Percentiles rank a stretch among this genome's conserved stretches.
Evolutionary conservation across 1,139 yeast species (phyloP).

Genomic region (Debaryomyces fabryi): DNA sequence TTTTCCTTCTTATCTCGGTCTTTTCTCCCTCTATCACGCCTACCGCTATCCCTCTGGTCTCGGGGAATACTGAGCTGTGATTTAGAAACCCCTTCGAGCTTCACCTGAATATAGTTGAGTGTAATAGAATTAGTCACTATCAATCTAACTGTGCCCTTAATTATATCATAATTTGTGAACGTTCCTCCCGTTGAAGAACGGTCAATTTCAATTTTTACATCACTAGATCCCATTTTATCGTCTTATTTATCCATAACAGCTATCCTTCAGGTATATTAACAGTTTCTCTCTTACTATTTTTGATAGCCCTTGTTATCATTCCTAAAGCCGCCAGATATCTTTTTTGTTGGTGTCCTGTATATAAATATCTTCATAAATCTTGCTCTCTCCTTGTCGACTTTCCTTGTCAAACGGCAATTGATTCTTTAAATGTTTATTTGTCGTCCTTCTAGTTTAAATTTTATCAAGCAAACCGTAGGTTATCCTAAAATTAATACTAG

Average conservation of each 20-base stretch:
- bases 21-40: conserved; percentile 13
- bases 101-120: conserved; percentile 56
- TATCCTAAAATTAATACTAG: background rate
- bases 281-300: background rate
- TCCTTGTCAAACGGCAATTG: background rate
- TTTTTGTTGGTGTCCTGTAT: background rate
- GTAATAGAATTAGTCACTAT: conserved; percentile 49
- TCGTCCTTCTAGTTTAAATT: background rate
- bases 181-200: conserved; percentile 42
- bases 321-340: background rate
- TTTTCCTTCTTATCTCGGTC: conserved; percentile 24
- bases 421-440: background rate
- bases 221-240: conserved; percentile 17
- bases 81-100: conserved; percentile 57
- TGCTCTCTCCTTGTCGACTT: conserved; percentile 2
- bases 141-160: conserved; percentile 51
- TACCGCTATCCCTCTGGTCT: conserved; percentile 17
- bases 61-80: conserved; percentile 39
- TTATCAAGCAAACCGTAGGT: conserved; percentile 1
- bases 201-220: conserved; percentile 42
- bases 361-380: background rate
- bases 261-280: background rate
- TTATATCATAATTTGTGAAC: conserved; percentile 54
- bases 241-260: background rate
- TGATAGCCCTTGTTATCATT: background rate